Percentiles rank a stretch among this genome's conserved stretches.
Evolutionary conservation across 352 stramenopile species (phyloP).

Genomic region (Phytophthora lateralis): DNA sequence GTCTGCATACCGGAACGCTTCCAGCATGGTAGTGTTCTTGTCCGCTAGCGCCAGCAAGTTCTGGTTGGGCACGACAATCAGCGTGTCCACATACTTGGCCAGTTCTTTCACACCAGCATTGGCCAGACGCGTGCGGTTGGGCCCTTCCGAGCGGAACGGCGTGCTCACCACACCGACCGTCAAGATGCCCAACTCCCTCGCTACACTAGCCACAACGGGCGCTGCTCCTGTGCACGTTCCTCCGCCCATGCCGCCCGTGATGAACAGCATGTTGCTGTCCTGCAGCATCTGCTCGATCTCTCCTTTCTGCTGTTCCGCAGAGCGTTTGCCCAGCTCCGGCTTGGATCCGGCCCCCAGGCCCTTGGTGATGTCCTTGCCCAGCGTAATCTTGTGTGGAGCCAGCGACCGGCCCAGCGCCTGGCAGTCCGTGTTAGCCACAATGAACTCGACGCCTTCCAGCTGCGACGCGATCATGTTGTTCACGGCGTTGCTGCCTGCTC

Average conservation of each 20-base stretch:
- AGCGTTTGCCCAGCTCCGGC: constrained; percentile 74
- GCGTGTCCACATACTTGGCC: constrained; percentile 93
- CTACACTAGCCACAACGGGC: constrained; percentile 93
- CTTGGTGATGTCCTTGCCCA: constrained; percentile 87
- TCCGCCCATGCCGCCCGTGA: constrained; percentile 95
- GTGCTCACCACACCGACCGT: constrained; percentile 97
- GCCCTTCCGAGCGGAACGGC: constrained; percentile 95
- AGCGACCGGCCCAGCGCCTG: constrained; percentile 87
- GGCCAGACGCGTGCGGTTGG: constrained; percentile 93
- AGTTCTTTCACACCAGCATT: constrained; percentile 93
- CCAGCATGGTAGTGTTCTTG: constrained; percentile 92
- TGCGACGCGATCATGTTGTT: constrained; percentile 92
- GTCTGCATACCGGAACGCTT: constrained; percentile 95
- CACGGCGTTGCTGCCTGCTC: constrained; percentile 85
- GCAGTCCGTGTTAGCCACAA: constrained; percentile 96
- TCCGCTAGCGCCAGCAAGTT: constrained; percentile 94
- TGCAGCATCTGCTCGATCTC: constrained; percentile 91
- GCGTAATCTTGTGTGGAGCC: constrained; percentile 80
- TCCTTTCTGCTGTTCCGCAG: constrained; percentile 86
- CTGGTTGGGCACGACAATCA: constrained; percentile 98
- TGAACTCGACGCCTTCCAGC: constrained; percentile 94
- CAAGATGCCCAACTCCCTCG: constrained; percentile 92
- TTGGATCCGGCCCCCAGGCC: constrained; percentile 84
- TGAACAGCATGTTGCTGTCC: constrained; percentile 96
- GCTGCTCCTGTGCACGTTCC: constrained; percentile 93